Evolutionary conservation across 2,329 filamentous ascomycete genomes (phyloP), one percentile per base, ranked within the genome.

Genomic region (Trichoderma aggressivum): DNA sequence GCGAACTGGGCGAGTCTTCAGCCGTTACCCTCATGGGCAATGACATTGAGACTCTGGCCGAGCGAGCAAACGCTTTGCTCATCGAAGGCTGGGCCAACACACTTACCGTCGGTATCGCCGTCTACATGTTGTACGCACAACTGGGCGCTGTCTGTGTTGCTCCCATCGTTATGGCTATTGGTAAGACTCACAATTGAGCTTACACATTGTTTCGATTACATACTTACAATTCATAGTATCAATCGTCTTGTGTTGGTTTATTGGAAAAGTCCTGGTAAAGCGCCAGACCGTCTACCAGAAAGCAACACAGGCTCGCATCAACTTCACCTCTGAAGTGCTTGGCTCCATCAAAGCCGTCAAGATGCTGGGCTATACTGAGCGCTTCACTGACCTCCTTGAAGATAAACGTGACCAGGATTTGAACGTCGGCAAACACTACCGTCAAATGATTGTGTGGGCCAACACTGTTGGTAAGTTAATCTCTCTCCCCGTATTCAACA

Each of bases 311-410:
- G 74, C 74, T 12, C 78, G 79, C 6, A 79, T 80, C 58, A 80
- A 79, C 24, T 76, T 80, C 16, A 81, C 78, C 1, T 77, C 78
- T 0, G 77, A 80, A 30, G 75, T 79, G 2, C 70, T 81, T 7
- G 71, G 76, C 4, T 79, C 77, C 1, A 77, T 80, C 30, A 80
- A 80, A 18, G 73, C 77, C 1, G 75, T 80, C n/a, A 81, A 81
- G 62, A 80, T 81, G 78, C 74, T 80, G 2, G 79, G 79, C 0
- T 73, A 77, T 8, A 75, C 78, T 2, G 77, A 79, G 26, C 73
- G 72, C 11, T 78, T 80, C 14, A 69, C 72, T 2, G 63, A 66
- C 3, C 67, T 78, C 0, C 76, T 80, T 65, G 69, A 73, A 14
- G 65, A 74, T 21, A 78, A 76, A 50, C 73, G 78, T 12, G 73